Percentiles rank a stretch among this genome's conserved stretches.
Evolutionary conservation across 257 asterid genomes (phyloP).

Genomic region (Scutellaria baicalensis): DNA sequence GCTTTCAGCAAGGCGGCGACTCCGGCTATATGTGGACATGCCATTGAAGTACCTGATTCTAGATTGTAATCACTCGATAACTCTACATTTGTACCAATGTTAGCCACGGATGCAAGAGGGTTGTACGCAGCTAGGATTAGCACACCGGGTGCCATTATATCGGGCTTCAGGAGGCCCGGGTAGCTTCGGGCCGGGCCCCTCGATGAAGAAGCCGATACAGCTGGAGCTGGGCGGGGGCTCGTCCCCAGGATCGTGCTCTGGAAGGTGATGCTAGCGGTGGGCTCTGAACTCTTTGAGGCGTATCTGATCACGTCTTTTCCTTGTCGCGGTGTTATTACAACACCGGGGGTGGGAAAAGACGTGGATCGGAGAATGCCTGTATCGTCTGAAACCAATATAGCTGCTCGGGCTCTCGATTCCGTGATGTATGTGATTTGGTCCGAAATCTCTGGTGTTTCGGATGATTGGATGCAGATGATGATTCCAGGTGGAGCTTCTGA

Average conservation of each 20-base stretch:
- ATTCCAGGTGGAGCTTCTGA: conserved; percentile 17
- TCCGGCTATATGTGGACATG: conserved; percentile 48
- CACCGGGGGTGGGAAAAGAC: conserved; percentile 26
- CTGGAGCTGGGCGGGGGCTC: conserved; percentile 42
- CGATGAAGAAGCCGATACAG: conserved; percentile 32
- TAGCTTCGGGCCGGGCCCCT: conserved; percentile 48
- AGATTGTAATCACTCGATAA: conserved; percentile 28
- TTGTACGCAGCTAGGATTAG: conserved; percentile 33
- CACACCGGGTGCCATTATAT: conserved; percentile 51
- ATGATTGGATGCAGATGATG: conserved; percentile 27
- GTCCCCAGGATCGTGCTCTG: conserved; percentile 43
- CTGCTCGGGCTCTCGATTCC: conserved; percentile 20
- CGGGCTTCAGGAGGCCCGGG: conserved; percentile 51
- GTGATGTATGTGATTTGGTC: conserved; percentile 15
- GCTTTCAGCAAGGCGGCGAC: conserved; percentile 41
- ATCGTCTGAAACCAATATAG: conserved; percentile 35
- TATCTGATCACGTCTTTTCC: conserved; percentile 27
- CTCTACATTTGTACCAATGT: conserved; percentile 13
- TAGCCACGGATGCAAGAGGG: conserved; percentile 11
- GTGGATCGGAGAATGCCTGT: conserved; percentile 12
- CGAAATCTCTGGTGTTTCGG: conserved; percentile 5
- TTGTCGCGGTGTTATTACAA: conserved; percentile 32
- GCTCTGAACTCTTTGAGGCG: conserved; percentile 13
- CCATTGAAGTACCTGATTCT: conserved; percentile 51
- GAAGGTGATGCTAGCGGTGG: conserved; percentile 40